Evolutionary conservation across 805 yeast species (phyloP), one percentile per base, ranked within the genome.

Genomic region (Suhomyces xylopsoci): DNA sequence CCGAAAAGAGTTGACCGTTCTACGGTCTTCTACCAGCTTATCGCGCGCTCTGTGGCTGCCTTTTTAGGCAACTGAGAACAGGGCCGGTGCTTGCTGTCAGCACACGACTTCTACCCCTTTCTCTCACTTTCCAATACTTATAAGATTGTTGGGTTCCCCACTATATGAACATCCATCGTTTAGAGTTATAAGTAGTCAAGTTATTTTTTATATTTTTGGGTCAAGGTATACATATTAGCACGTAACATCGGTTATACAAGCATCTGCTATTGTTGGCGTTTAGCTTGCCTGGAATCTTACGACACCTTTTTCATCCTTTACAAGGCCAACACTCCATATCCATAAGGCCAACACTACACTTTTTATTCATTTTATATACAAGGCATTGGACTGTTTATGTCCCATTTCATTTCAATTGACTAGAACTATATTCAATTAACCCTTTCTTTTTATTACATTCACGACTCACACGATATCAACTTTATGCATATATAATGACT

Each of bases 71-170:
- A 17, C 20, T 17, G 7, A 5, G 15, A 12, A 24, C 30, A 12
- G 17, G 19, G 10, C 45, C 19, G 28, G 45, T 12, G 19, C 34
- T 17, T 14, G 40, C 14, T 34, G 26, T 19, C 49, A 45, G 41
- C 30, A 45, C 52, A 26, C 49, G 42, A 34, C 26, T 38, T 41
- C 51, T 44, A 41, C 49, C 49, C 51, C 48, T 45, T 45, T 45
- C 49, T 41, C 12, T 14, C 15, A 24, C 24, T 9, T 45, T 38
- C 44, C n/a, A 26, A 32, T 15, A n/a, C 52, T 19, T 22, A 45
- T 42, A 38, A 38, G 42, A 38, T 17, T 17, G 42, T 19, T 38
- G 24, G 24, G 42, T 38, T 38, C 22, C 42, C 42, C 42, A 38
- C 42, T n/a, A 17, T 12, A 30, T 5, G 34, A 10, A 6, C 7